A percentile compares a stretch with the other conserved stretches of the same genome.
Evolutionary conservation across 345 rosid species (phyloP).

Genomic region (Boechera stricta): DNA sequence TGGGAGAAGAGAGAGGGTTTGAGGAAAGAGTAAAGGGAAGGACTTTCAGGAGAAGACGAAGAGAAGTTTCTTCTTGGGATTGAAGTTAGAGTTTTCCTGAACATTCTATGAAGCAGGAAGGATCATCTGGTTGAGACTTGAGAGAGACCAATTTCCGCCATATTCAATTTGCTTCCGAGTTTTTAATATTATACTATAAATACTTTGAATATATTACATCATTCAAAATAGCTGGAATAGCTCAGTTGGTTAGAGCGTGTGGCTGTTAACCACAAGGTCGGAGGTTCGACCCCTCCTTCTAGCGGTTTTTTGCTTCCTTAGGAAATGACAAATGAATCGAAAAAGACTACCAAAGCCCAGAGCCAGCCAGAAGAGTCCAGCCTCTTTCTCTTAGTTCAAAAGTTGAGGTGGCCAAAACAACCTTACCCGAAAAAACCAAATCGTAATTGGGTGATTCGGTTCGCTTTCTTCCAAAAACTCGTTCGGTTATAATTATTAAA

Average conservation of each 20-base stretch:
- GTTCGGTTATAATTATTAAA: too few species aligned
- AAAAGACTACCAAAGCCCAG: background rate
- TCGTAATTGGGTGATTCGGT: too few species aligned
- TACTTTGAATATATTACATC: accelerated
- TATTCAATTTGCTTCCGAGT: conserved; percentile 16
- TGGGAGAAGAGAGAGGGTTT: conserved; percentile 70
- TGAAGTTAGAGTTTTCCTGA: conserved; percentile 48
- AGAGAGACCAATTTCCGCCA: conserved; percentile 33
- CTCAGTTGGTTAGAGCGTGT: conserved; percentile 94
- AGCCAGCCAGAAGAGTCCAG: background rate
- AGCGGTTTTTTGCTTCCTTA: background rate
- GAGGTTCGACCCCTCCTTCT: conserved; percentile 78
- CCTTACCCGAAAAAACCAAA: too few species aligned
- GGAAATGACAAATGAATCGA: background rate
- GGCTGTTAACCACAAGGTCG: conserved; percentile 94
- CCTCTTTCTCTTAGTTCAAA: too few species aligned
- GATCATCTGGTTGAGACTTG: conserved; percentile 13
- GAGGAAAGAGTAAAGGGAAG: conserved; percentile 78
- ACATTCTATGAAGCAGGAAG: conserved; percentile 44
- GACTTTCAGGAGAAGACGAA: conserved; percentile 51
- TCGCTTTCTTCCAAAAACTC: too few species aligned
- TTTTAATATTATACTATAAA: background rate
- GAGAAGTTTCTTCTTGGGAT: conserved; percentile 44
- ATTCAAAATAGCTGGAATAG: conserved; percentile 59
- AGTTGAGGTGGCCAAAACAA: too few species aligned